Percentiles rank a stretch among this genome's conserved stretches.
phyloP scores from a whole-genome alignment of 1,139 yeast genomes.

The Candida glucosophila region DNA sequence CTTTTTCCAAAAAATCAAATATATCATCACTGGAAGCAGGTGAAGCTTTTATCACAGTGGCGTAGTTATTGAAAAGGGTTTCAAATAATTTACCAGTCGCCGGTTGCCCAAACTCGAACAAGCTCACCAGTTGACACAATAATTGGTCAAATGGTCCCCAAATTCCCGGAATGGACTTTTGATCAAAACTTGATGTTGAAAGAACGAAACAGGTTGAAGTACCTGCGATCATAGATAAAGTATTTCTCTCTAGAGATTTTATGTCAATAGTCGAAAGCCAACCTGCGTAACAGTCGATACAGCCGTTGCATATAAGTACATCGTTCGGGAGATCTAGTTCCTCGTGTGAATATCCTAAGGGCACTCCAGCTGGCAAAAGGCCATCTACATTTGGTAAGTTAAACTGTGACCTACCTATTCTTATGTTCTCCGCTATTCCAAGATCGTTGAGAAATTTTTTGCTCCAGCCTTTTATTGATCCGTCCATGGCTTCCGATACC shows the following conservation, averaged over 20 bases:
- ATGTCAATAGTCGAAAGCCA: conserved; percentile 31
- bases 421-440: conserved; percentile 11
- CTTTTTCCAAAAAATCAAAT: conserved; percentile 24
- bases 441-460: conserved; percentile 12
- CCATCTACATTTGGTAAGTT: conserved; percentile 1
- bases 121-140: conserved; percentile 10
- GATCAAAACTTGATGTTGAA: conserved; percentile 9
- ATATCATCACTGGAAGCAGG: conserved; percentile 4
- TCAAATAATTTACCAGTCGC: conserved; percentile 49
- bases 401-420: conserved; percentile 9
- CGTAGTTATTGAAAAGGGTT: conserved; percentile 29
- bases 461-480: conserved; percentile 50
- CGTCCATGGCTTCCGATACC: conserved; percentile 33
- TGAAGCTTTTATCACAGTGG: conserved; percentile 1
- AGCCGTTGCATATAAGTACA: conserved; percentile 31
- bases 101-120: conserved; percentile 50
- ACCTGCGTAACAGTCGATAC: conserved; percentile 53
- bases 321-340: conserved; percentile 1
- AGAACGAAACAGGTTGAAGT: conserved; percentile 50
- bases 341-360: conserved; percentile 10
- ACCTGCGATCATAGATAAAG: conserved; percentile 48
- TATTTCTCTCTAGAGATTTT: conserved; percentile 3
- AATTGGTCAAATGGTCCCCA: conserved; percentile 49
- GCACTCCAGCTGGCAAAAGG: conserved; percentile 12
- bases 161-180: conserved; percentile 26